Evolutionary conservation across 129 eudicot species (phyloP).

Genomic region (Lactuca saligna): DNA sequence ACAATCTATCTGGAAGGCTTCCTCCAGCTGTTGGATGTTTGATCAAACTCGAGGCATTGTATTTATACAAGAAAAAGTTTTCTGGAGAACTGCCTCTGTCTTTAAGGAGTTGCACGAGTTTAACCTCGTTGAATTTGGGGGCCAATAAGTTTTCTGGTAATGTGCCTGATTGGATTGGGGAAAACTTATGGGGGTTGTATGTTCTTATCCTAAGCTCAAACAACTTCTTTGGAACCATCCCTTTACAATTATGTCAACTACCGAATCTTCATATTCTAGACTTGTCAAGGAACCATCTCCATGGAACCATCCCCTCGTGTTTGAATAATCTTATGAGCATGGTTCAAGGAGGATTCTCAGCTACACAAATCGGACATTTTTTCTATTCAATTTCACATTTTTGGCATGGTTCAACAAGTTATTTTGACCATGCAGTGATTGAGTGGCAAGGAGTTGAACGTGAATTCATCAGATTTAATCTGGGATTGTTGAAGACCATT

Average conservation of each 20-base stretch:
- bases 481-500: neutral
- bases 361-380: neutral
- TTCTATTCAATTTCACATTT: neutral
- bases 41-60: constrained; percentile 3
- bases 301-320: constrained; percentile 41
- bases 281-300: constrained; percentile 31
- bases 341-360: neutral
- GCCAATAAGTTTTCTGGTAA: constrained; percentile 29
- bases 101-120: constrained; percentile 16
- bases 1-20: constrained; percentile 29
- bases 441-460: constrained; percentile 1
- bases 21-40: constrained; percentile 9
- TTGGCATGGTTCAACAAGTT: too few species aligned
- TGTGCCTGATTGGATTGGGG: constrained; percentile 48
- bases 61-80: constrained; percentile 30
- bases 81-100: constrained; percentile 36
- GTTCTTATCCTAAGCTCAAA: constrained; percentile 32
- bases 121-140: constrained; percentile 20
- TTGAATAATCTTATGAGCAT: constrained; percentile 23
- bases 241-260: constrained; percentile 28
- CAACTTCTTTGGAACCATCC: constrained; percentile 35
- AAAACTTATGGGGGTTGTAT: neutral
- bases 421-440: neutral
- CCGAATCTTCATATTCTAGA: constrained; percentile 33
- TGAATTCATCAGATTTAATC: neutral